Percentiles rank a stretch among this genome's conserved stretches.
Evolutionary conservation across 2,329 filamentous ascomycete genomes (phyloP).

Genomic region (Phaeophleospora eucalypticola): DNA sequence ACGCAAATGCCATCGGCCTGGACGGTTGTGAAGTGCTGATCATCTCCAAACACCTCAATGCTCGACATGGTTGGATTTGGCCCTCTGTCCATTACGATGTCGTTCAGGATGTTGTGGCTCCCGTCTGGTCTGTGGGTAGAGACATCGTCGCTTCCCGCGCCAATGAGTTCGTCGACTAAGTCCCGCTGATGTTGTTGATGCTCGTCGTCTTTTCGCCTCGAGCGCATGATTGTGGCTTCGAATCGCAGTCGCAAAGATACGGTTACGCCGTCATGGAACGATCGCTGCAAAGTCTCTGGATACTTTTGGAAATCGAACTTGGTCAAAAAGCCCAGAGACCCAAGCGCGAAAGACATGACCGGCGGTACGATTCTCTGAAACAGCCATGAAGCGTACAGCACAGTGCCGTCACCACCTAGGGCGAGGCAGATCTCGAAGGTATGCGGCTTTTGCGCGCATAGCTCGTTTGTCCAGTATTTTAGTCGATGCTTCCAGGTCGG

Average conservation of each 20-base stretch:
- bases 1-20: slow-evolving; percentile 91
- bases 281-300: slow-evolving; percentile 61
- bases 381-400: slow-evolving; percentile 92
- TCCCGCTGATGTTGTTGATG: slow-evolving; percentile 50
- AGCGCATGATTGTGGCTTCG: slow-evolving; percentile 90
- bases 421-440: slow-evolving; percentile 92
- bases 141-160: slow-evolving; percentile 77
- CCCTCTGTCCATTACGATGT: slow-evolving; percentile 91
- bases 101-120: slow-evolving; percentile 88
- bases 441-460: slow-evolving; percentile 74
- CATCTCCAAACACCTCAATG: slow-evolving; percentile 88
- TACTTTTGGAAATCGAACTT: slow-evolving; percentile 89
- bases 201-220: slow-evolving; percentile 47
- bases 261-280: slow-evolving; percentile 78
- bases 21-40: slow-evolving; percentile 91
- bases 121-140: slow-evolving; percentile 80
- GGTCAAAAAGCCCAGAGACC: slow-evolving; percentile 89
- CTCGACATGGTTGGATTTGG: slow-evolving; percentile 92
- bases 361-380: slow-evolving; percentile 95
- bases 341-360: slow-evolving; percentile 84
- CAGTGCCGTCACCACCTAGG: slow-evolving; percentile 80
- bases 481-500: slow-evolving; percentile 56
- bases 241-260: slow-evolving; percentile 85
- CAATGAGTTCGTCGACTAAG: slow-evolving; percentile 84
- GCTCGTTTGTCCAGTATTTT: slow-evolving; percentile 75